Percentiles rank a stretch among this genome's conserved stretches.
These are phyloP conservation scores for Strombidium stylifer DNA, from an alignment of 73 alveolate genomes.

Conservation along the genomic window DNA sequence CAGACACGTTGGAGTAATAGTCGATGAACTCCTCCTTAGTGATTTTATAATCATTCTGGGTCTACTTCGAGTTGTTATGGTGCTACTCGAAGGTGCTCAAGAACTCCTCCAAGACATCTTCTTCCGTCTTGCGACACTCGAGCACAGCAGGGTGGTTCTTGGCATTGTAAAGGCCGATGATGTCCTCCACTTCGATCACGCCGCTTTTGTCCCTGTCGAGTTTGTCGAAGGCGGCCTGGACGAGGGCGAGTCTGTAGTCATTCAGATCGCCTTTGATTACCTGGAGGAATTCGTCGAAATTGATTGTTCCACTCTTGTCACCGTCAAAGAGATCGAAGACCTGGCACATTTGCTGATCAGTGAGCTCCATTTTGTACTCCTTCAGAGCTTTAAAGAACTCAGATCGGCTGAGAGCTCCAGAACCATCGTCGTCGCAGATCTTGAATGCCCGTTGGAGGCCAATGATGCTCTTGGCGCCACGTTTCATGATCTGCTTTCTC, in stretches of 20 bases:
- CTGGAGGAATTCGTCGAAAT: conserved; percentile 80
- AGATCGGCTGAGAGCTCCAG: conserved; percentile 36
- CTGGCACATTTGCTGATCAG: conserved; percentile 42
- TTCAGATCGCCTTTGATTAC: conserved; percentile 77
- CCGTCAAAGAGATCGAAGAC: conserved; percentile 53
- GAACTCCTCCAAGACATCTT: conserved; percentile 80
- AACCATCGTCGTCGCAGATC: conserved; percentile 68
- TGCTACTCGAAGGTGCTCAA: conserved; percentile 83
- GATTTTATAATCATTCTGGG: conserved; percentile 58
- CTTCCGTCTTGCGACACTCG: conserved; percentile 77
- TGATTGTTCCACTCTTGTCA: conserved; percentile 49
- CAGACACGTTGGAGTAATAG: conserved; percentile 76
- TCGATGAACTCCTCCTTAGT: conserved; percentile 73
- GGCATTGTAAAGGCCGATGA: conserved; percentile 52
- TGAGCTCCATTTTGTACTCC: conserved; percentile 66
- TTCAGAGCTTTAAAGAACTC: conserved; percentile 67
- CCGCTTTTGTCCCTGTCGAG: conserved; percentile 57
- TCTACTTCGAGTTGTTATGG: conserved; percentile 62
- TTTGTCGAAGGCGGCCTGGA: conserved; percentile 56
- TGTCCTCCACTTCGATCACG: conserved; percentile 37
- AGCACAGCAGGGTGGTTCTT: conserved; percentile 59
- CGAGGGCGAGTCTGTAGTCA: conserved; percentile 65
- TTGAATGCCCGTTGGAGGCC: conserved; percentile 72
- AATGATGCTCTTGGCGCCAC: conserved; percentile 82
- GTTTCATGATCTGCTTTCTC: conserved; percentile 53